Evolutionary conservation across 306 rosid species (phyloP).

Genomic region (Pterocarpus macrocarpus): DNA sequence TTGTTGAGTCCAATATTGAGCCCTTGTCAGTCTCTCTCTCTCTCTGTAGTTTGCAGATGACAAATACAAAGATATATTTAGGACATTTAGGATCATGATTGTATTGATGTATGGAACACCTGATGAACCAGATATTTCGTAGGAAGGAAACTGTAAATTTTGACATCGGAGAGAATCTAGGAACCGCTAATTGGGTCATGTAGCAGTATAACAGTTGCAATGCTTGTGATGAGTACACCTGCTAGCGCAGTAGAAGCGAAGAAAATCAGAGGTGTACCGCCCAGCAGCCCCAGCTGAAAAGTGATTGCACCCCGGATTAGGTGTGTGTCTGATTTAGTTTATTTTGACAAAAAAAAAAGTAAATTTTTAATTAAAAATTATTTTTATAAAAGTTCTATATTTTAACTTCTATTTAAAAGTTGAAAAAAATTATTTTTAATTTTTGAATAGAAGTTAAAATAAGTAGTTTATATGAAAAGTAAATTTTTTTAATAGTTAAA

Average conservation of each 20-base stretch:
- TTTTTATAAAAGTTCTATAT: too few species aligned
- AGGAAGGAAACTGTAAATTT: neutral
- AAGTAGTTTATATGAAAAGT: too few species aligned
- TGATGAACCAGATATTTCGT: too few species aligned
- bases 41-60: neutral
- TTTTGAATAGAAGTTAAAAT: too few species aligned
- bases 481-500: too few species aligned
- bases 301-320: conserved; percentile 71
- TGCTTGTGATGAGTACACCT: conserved; percentile 83
- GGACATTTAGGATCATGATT: too few species aligned
- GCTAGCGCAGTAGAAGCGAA: conserved; percentile 87
- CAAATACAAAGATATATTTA: neutral
- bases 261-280: conserved; percentile 81
- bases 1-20: conserved; percentile 25
- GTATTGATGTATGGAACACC: too few species aligned
- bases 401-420: too few species aligned
- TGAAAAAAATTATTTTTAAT: too few species aligned
- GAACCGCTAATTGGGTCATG: conserved; percentile 80
- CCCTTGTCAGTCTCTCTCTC: neutral
- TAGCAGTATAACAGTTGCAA: conserved; percentile 80
- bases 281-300: conserved; percentile 84
- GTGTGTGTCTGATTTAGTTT: too few species aligned
- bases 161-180: conserved; percentile 58
- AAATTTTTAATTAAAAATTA: too few species aligned
- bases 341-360: too few species aligned